A percentile compares a stretch with the other conserved stretches of the same genome.
These are phyloP conservation scores for Phytopythium helicoides DNA, from an alignment of 352 stramenopile genomes.

Conservation along the genomic window DNA sequence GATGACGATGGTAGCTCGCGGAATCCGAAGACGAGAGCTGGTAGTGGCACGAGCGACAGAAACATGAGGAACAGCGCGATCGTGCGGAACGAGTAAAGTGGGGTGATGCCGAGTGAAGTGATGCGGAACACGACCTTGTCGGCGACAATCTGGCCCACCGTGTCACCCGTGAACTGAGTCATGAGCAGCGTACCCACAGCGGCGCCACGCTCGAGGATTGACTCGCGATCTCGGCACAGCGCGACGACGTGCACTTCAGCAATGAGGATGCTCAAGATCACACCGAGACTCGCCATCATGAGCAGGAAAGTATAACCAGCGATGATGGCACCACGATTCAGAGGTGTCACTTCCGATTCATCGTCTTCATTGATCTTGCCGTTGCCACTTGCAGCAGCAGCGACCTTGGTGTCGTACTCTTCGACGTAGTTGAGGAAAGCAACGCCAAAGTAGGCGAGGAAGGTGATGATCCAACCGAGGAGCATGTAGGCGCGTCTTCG, in stretches of 20 bases:
- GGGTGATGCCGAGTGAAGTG: conserved; percentile 34
- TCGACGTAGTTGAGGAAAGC: conserved; percentile 54
- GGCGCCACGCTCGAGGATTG: conserved; percentile 20
- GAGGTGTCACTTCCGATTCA: conserved; percentile 9
- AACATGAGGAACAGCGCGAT: conserved; percentile 54
- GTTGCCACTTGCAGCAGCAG: conserved; percentile 2
- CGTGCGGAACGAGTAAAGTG: conserved; percentile 42
- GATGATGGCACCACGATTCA: conserved; percentile 27
- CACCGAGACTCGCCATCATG: conserved; percentile 46
- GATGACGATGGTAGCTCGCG: conserved; percentile 12
- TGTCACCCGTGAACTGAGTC: conserved; percentile 46
- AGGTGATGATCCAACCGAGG: conserved; percentile 36
- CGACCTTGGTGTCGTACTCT: conserved; percentile 32
- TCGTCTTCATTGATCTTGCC: not conserved
- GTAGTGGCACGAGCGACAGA: conserved; percentile 37
- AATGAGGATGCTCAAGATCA: conserved; percentile 45
- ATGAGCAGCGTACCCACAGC: conserved; percentile 46
- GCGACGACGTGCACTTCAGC: conserved; percentile 54
- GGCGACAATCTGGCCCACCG: conserved; percentile 41
- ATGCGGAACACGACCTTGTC: conserved; percentile 54
- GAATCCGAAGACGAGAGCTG: conserved; percentile 34
- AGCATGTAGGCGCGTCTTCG: conserved; percentile 60
- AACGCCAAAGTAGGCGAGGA: conserved; percentile 46
- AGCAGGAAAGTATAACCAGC: conserved; percentile 41
- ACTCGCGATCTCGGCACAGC: conserved; percentile 47